Evolutionary conservation across 495 filamentous ascomycete species (phyloP), one percentile per base, ranked within the genome.

Genomic region (Hypomontagnella monticulosa): DNA sequence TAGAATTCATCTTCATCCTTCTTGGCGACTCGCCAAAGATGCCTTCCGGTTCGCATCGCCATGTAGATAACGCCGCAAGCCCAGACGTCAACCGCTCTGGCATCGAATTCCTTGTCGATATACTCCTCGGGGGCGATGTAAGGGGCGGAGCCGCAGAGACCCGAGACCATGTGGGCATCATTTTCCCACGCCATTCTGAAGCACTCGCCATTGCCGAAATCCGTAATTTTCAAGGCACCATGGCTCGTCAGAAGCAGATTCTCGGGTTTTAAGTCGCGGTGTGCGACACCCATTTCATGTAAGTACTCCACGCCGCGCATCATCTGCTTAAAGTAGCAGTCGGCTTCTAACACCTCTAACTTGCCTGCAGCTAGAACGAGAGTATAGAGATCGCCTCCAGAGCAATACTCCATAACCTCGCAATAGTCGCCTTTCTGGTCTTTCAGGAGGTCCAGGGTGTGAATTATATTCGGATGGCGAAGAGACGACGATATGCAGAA

Each of bases 161-260:
- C 96, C 16, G 91, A 92, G 2, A 96, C 96, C 96, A 98, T 97
- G 75, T 98, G 95, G 14, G 96, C 88, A 77, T 97, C 93, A 50
- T 92, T 91, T 76, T 99, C 95, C 95, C 95, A 99, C 3, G 95
- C 96, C 95, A 98, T 98, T 40, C 96, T 90, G 84, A 99, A 99
- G 77, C 95, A 99, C 73, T 99, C 95, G 67, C 96, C 95, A 70
- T 99, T 99, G 57, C 95, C 95, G 70, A 99, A 99, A 74, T 99
- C 95, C 30, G 96, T 98, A 66, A 99, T 98, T 74, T 99, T 99
- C 64, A 99, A 84, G n/a, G 89, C 89, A 51, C 95, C 95, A 67
- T 92, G 91, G 2, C 90, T 93, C 15, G 96, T 99, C 23, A 99
- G 82, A 0, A 99, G 87, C 14, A 99, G 84, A 67, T 99, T 99